Percentiles rank a stretch among this genome's conserved stretches.
Conservation (phyloP, 352 stramenopile species). For the Phytophthora pini region DNA sequence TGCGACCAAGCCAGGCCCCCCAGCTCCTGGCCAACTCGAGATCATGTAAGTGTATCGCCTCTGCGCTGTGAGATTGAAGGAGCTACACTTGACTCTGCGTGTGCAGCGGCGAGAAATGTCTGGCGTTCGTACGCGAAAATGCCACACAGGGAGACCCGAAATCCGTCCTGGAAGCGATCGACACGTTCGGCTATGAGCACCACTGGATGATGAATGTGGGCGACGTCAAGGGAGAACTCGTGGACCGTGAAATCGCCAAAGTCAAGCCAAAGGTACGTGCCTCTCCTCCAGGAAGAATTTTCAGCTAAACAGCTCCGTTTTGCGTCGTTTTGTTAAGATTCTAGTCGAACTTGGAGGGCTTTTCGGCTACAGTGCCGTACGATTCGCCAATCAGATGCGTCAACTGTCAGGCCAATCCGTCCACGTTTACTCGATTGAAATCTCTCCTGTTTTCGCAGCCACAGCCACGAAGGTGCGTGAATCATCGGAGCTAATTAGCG, state of each 20-base stretch:
- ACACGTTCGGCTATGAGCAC: constrained; percentile 42
- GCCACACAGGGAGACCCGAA: constrained; percentile 33
- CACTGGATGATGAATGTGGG: constrained; percentile 59
- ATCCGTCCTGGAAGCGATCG: constrained; percentile 49
- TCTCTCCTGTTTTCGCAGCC: constrained; percentile 37
- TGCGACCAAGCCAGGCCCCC: constrained; percentile 28
- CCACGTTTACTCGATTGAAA: constrained; percentile 59
- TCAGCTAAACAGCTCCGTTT: no score
- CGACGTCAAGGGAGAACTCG: constrained; percentile 47
- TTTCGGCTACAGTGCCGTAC: constrained; percentile 53
- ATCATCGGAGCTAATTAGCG: no score
- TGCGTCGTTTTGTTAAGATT: constrained; percentile 12
- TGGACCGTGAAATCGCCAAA: constrained; percentile 44
- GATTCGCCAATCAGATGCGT: constrained; percentile 43
- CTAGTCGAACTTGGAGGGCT: constrained; percentile 52
- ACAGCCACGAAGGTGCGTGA: constrained; percentile 42
- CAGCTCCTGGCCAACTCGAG: constrained; percentile 16
- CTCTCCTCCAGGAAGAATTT: background rate
- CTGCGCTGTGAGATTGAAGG: background rate
- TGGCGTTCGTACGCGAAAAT: constrained; percentile 42
- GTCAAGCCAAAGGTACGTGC: constrained; percentile 35
- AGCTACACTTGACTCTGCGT: background rate
- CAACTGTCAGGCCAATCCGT: constrained; percentile 27
- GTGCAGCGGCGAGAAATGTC: constrained; percentile 24
- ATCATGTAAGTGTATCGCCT: constrained; percentile 20